Base-by-base conservation (phyloP, 305 asterid species). In the Salvia sclarea region DNA sequence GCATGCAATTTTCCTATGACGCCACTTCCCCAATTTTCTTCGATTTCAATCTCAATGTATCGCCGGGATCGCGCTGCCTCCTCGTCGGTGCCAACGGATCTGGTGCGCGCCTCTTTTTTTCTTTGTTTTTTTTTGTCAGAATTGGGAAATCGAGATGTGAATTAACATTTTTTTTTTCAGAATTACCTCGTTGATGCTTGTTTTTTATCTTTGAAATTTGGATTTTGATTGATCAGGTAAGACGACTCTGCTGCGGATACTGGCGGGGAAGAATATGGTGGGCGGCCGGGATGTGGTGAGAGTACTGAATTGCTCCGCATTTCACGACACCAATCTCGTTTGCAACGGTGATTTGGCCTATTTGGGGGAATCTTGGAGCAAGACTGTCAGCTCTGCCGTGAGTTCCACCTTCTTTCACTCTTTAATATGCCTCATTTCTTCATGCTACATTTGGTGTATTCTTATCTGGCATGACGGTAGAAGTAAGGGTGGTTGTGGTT, bases 11-110 rank as follows among this genome's bases (percentile, higher is more conserved):
- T 66, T 79, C 88, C 11, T 93, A 91, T 74, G 95, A 93, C 50
- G 59, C 64, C 60, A 80, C 75, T 59, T 35, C 82, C 52, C 95
- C 96, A 17, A 18, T 93, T 22, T 93, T 87, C 82, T 84, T 91
- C 74, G 88, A 91, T 50, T 91, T 90, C 74, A 78, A 54, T 70
- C 78, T 93, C 79, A 72, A 82, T 8, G 74, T 91, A 62, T 74
- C 85, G 22, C 86, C 95, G 21, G 85, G 88, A 77, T 89, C 98
- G 58, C 95, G 97, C 25, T 85, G 96, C 76, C 97, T 93, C 64
- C 97, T 93, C 61, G 82, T 93, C 70, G 98, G 97, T 79, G 96
- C 98, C 62, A 93, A 93, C 73, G 98, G 98, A 82, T 90, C 98
- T 35, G 98, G 98, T 93, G 60, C 22, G 59, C 70, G 0, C 55